Percentiles rank a stretch among this genome's conserved stretches.
These are phyloP conservation scores for Juglanconis oblonga DNA, from an alignment of 2,329 filamentous ascomycete species.

Conservation along the genomic window DNA sequence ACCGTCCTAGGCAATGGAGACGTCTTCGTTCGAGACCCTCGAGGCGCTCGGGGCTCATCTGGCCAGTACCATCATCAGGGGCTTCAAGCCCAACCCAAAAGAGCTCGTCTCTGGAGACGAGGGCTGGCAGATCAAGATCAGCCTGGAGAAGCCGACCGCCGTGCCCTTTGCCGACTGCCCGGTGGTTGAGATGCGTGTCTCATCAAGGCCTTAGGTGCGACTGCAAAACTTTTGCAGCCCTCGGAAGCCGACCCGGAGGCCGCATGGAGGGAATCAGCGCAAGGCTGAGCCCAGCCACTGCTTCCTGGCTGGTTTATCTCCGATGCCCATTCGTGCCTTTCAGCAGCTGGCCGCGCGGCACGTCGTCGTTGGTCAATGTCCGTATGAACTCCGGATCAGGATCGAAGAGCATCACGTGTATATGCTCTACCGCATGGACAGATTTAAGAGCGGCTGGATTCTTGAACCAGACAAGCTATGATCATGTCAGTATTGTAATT, in stretches of 20 bases:
- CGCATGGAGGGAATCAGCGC: background rate
- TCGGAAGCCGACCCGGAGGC: background rate
- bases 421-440: constrained; percentile 84
- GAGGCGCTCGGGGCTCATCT: constrained; percentile 56
- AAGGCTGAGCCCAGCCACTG: background rate
- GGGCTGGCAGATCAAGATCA: constrained; percentile 55
- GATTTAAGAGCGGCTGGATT: constrained; percentile 87
- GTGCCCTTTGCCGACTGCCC: constrained; percentile 71
- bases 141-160: constrained; percentile 70
- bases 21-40: constrained; percentile 60
- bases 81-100: constrained; percentile 33
- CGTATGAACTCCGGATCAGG: constrained; percentile 68
- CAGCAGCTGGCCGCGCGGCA: constrained; percentile 56
- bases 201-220: background rate
- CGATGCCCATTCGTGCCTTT: constrained; percentile 8
- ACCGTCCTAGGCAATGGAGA: constrained; percentile 45
- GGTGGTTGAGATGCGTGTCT: constrained; percentile 55
- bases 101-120: constrained; percentile 31
- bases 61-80: constrained; percentile 42
- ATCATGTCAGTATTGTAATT: constrained; percentile 13
- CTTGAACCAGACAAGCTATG: constrained; percentile 69
- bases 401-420: constrained; percentile 87
- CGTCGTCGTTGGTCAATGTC: constrained; percentile 70
- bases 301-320: background rate
- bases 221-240: background rate